phyloP scores from a whole-genome alignment of 2,329 filamentous ascomycete species.

The Cladosporium austrohemisphaericum region DNA sequence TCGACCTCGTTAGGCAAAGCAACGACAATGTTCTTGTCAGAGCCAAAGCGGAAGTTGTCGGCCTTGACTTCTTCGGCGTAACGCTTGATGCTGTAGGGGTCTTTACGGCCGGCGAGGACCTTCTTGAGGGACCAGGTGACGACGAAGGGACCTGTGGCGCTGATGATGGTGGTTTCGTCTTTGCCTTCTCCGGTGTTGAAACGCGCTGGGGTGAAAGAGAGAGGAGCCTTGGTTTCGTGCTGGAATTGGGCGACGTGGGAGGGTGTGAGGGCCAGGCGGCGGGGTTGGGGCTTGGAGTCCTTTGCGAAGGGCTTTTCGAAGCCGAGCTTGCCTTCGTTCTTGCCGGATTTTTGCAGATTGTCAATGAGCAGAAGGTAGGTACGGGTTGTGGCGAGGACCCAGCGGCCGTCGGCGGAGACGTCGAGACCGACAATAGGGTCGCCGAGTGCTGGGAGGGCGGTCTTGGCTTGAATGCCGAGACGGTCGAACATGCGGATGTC shows the following conservation, averaged over 20 bases:
- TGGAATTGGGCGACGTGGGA: constrained; percentile 96
- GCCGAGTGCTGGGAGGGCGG: constrained; percentile 88
- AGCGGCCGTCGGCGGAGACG: constrained; percentile 90
- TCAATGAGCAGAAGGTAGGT: constrained; percentile 95
- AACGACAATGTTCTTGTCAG: constrained; percentile 96
- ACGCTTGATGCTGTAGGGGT: constrained; percentile 93
- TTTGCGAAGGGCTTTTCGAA: constrained; percentile 93
- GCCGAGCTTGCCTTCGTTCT: constrained; percentile 96
- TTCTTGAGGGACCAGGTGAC: constrained; percentile 96
- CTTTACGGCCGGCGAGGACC: constrained; percentile 72
- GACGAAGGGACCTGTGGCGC: constrained; percentile 93
- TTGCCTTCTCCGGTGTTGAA: constrained; percentile 86
- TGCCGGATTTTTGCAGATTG: constrained; percentile 82
- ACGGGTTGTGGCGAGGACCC: constrained; percentile 88
- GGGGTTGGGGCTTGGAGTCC: constrained; percentile 87
- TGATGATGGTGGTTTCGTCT: constrained; percentile 87
- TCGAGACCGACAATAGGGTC: constrained; percentile 94
- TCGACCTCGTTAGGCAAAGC: constrained; percentile 96
- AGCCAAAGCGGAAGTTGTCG: constrained; percentile 96
- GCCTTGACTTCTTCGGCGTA: constrained; percentile 95
- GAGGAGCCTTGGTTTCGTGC: constrained; percentile 83
- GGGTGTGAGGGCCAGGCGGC: constrained; percentile 81
- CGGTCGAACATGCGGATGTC: constrained; percentile 96
- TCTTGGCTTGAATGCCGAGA: constrained; percentile 95
- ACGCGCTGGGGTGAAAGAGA: constrained; percentile 84